These are phyloP conservation scores for Vitis cinerea DNA, from an alignment of 164 flowering plant genomes.

Conservation along the genomic window DNA sequence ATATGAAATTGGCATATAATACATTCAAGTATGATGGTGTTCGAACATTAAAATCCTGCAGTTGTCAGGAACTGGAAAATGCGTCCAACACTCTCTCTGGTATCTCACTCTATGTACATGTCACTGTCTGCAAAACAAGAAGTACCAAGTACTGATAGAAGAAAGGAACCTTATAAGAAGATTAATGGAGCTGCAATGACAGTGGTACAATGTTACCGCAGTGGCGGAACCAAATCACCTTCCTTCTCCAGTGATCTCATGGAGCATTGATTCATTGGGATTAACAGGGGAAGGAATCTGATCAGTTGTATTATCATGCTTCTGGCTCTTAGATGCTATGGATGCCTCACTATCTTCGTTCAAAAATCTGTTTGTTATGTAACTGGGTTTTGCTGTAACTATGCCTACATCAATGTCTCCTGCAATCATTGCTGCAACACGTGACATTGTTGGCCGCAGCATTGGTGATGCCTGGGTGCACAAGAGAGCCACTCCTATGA, in stretches of 20 bases:
- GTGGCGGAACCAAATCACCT: neutral
- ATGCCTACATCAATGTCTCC: slow-evolving; percentile 41
- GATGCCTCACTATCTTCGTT: neutral
- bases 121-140: no score
- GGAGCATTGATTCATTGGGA: neutral
- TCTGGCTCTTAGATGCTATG: neutral
- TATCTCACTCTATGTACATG: no score
- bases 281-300: neutral
- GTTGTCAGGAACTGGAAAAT: no score
- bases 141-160: no score
- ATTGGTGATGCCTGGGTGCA: slow-evolving; percentile 53
- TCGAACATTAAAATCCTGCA: no score
- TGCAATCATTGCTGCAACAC: slow-evolving; percentile 39
- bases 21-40: no score
- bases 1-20: no score
- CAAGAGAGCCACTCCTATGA: slow-evolving; percentile 44
- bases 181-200: no score
- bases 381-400: slow-evolving; percentile 36
- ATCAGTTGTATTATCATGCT: neutral
- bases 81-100: no score
- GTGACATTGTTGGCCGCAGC: slow-evolving; percentile 36
- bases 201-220: no score
- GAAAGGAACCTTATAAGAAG: no score
- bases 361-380: slow-evolving; percentile 21
- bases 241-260: slow-evolving; percentile 3